Base-by-base conservation (phyloP, 352 stramenopile genomes). In the Chrysophaeum taylorii region DNA sequence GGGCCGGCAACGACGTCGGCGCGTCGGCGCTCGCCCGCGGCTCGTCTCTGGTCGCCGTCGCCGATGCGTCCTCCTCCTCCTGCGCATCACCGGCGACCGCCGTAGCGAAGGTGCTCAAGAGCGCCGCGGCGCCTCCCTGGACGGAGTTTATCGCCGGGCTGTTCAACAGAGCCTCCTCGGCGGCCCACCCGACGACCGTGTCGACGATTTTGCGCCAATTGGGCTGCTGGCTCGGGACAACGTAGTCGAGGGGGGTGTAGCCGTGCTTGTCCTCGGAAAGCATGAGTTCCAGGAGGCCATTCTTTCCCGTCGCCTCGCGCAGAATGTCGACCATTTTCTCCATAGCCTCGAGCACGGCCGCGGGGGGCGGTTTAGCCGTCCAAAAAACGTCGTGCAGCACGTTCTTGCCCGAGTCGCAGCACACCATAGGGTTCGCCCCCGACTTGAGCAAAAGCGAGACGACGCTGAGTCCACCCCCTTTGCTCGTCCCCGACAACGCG, bases 381-480 rank as follows among this genome's bases (percentile, higher is more conserved):
- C 57, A 66, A n/a, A 66, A 66, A 23, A 66, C 33, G 31, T 66
- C 57, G 31, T 66, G 57, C 2, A 66, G 36, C 7, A 66, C 57
- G 31, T 66, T 66, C 57, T 66, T 66, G 16, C 57, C 57, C 18
- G 12, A 33, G 31, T 66, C 57, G 57, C 57, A 66, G 31, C 57
- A 66, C 12, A 66, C 57, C 57, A 66, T 25, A 7, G 57, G 57
- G 57, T 66, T 45, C 5, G 57, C 57, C 1, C 57, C 57, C 2
- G 1, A 33, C 23, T 66, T 33, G 33, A 66, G 57, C 1, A 66
- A n/a, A 2, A 66, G 35, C 14, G 31, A 2, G 31, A 66, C 57
- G 57, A 66, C 57, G 31, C 14, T 36, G 33, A 66, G 35, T 18
- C 9, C 2, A 18, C 15, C 27, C 9, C n/a, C 12, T 1, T n/a